Percentiles rank a stretch among this genome's conserved stretches.
Conservation (phyloP, 1,139 yeast species). For the Saccharomyces hybrid region DNA sequence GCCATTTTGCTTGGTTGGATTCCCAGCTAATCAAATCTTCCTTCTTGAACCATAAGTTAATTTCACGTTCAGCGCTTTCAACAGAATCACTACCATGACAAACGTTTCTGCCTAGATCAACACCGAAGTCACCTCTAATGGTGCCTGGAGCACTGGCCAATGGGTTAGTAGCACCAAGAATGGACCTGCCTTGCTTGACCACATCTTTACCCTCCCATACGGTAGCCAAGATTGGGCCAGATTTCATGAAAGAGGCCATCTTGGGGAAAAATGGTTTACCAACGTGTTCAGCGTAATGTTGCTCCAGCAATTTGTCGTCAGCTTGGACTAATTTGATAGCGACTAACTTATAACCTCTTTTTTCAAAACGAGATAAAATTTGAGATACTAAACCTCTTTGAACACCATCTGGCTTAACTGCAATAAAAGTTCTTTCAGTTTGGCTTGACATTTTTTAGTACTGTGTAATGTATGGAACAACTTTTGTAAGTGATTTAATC, state of each 20-base stretch:
- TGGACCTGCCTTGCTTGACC: constrained; percentile 96
- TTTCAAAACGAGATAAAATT: constrained; percentile 89
- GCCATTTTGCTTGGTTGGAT: constrained; percentile 77
- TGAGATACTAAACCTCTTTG: constrained; percentile 94
- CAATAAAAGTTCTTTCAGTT: constrained; percentile 95
- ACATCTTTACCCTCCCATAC: constrained; percentile 99
- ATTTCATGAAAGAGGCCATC: constrained; percentile 89
- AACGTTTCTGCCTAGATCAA: constrained; percentile 99
- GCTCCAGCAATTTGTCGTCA: constrained; percentile 76
- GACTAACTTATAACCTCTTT: constrained; percentile 95
- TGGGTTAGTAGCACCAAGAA: constrained; percentile 99
- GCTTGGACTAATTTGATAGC: constrained; percentile 90
- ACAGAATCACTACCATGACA: constrained; percentile 99
- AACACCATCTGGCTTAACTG: constrained; percentile 99
- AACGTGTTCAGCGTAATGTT: constrained; percentile 94
- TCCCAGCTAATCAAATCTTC: constrained; percentile 94
- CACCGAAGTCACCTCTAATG: constrained; percentile 95
- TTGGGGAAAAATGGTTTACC: constrained; percentile 97
- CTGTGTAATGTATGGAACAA: neutral
- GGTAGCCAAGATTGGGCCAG: constrained; percentile 98
- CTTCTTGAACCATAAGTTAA: constrained; percentile 94
- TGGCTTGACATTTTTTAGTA: neutral
- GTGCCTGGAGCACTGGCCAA: constrained; percentile 96
- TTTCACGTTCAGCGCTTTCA: constrained; percentile 95
- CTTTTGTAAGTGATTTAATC: neutral